These are phyloP conservation scores for Xylaria palmicola DNA, from an alignment of 495 filamentous ascomycete species.

Conservation along the genomic window DNA sequence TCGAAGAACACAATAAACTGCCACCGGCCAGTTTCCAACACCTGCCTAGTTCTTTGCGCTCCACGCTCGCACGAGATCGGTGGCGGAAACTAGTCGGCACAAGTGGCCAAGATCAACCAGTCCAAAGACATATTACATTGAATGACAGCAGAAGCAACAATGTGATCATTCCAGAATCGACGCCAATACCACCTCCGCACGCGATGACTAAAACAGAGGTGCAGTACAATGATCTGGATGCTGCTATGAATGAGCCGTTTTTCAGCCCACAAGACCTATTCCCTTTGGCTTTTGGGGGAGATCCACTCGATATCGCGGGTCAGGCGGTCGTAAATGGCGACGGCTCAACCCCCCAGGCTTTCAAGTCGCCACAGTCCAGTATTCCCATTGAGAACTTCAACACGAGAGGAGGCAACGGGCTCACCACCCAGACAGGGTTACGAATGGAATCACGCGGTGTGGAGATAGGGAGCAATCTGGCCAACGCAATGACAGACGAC, in stretches of 20 bases:
- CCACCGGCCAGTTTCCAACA: slow-evolving; percentile 39
- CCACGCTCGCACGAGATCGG: slow-evolving; percentile 35
- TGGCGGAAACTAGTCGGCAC: slow-evolving; percentile 48
- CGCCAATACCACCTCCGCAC: neutral
- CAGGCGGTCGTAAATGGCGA: slow-evolving; percentile 8
- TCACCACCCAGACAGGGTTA: neutral
- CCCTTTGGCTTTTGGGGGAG: slow-evolving; percentile 19
- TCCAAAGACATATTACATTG: neutral
- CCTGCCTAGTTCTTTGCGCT: slow-evolving; percentile 37
- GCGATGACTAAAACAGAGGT: slow-evolving; percentile 2
- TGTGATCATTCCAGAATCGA: slow-evolving; percentile 9
- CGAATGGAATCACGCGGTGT: neutral
- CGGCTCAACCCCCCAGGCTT: neutral
- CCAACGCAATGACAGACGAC: slow-evolving; percentile 26
- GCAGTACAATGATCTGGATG: slow-evolving; percentile 25
- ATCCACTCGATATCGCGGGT: slow-evolving; percentile 14
- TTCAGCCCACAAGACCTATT: slow-evolving; percentile 32
- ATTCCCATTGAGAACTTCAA: slow-evolving; percentile 15
- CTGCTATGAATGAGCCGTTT: slow-evolving; percentile 33
- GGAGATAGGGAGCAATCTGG: neutral
- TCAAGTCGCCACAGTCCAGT: slow-evolving; percentile 2
- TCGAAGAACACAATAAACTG: slow-evolving; percentile 33
- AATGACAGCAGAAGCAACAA: neutral
- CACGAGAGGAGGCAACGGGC: slow-evolving; percentile 2
- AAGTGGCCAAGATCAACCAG: slow-evolving; percentile 21